Percentiles rank a stretch among this genome's conserved stretches.
These are phyloP conservation scores for Aspergillus coremiiformis DNA, from an alignment of 495 filamentous ascomycete genomes.

Conservation along the genomic window DNA sequence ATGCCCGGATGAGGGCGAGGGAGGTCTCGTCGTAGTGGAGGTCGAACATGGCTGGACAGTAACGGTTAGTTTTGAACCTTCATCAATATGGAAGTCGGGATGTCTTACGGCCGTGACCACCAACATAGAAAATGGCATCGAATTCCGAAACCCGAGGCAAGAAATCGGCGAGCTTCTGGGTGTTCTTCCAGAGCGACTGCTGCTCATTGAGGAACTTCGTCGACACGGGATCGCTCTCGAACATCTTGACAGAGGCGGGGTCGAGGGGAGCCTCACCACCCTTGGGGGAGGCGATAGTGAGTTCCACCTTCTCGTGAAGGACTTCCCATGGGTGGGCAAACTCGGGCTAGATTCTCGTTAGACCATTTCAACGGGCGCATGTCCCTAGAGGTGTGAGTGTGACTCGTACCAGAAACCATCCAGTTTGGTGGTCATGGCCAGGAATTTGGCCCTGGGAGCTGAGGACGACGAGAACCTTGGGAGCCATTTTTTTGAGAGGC, in stretches of 20 bases:
- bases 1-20: slow-evolving; percentile 52
- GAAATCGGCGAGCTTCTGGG: slow-evolving; percentile 44
- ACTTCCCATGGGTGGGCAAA: slow-evolving; percentile 62
- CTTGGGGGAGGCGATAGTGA: slow-evolving; percentile 58
- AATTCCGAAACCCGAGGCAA: slow-evolving; percentile 50
- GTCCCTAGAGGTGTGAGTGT: neutral
- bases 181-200: slow-evolving; percentile 54
- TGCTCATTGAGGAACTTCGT: slow-evolving; percentile 47
- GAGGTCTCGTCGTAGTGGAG: slow-evolving; percentile 44
- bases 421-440: slow-evolving; percentile 45
- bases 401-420: slow-evolving; percentile 53
- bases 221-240: slow-evolving; percentile 47
- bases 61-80: neutral
- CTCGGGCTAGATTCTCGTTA: slow-evolving; percentile 46
- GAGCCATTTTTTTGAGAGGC: slow-evolving; percentile 20
- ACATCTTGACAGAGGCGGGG: slow-evolving; percentile 52
- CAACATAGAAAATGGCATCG: slow-evolving; percentile 65
- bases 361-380: neutral
- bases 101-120: slow-evolving; percentile 64
- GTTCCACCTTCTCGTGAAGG: slow-evolving; percentile 44
- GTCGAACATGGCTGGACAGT: slow-evolving; percentile 60
- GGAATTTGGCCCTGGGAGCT: slow-evolving; percentile 51
- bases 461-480: slow-evolving; percentile 59
- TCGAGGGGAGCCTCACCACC: slow-evolving; percentile 65
- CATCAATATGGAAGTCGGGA: neutral